Conservation (phyloP, 805 yeast genomes). For the Ogataea haglerorum region DNA sequence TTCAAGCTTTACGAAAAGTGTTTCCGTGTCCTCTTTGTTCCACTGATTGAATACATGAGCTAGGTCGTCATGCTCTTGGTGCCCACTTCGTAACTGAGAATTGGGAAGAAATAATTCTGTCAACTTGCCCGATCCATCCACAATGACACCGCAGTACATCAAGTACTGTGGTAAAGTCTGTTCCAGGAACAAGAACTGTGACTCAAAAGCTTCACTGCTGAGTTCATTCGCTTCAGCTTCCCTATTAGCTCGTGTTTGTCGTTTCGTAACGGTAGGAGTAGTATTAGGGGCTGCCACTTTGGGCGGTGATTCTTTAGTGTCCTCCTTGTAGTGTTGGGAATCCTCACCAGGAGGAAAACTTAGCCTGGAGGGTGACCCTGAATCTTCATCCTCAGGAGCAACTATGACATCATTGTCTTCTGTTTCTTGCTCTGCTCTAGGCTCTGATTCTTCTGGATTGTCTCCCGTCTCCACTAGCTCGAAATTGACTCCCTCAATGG, state of each 20-base stretch:
- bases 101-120: conserved; percentile 5
- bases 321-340: background rate
- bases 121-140: conserved; percentile 26
- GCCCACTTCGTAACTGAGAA: background rate
- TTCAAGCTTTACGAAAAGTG: conserved; percentile 22
- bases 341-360: background rate
- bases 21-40: conserved; percentile 22
- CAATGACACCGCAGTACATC: conserved; percentile 31
- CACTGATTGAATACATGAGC: conserved; percentile 17
- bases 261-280: conserved; percentile 13
- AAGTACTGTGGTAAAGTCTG: conserved; percentile 19
- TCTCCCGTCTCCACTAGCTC: conserved; percentile 19
- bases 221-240: conserved; percentile 19
- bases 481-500: conserved; percentile 44
- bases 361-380: background rate
- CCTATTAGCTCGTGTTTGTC: conserved; percentile 19
- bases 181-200: conserved; percentile 19
- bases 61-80: conserved; percentile 5
- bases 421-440: background rate
- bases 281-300: background rate
- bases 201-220: conserved; percentile 13
- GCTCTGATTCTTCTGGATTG: background rate
- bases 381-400: conserved; percentile 6
- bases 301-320: conserved; percentile 3
- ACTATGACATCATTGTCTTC: background rate